phyloP scores from a whole-genome alignment of 31 red algal genomes.

The Bonnemaisonia californica region DNA sequence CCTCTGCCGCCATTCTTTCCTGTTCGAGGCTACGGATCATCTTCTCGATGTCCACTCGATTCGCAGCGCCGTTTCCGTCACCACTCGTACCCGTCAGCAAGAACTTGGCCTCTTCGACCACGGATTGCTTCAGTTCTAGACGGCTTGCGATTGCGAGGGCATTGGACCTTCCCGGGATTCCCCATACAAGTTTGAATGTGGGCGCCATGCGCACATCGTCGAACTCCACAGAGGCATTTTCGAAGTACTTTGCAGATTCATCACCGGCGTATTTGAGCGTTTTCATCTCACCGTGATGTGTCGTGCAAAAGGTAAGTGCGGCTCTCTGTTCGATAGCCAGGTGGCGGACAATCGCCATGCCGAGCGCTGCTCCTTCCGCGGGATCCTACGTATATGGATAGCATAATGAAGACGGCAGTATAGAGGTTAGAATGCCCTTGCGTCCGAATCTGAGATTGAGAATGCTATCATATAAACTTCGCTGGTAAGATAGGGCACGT shows the following conservation, averaged over 20 bases:
- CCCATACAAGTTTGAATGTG: slow-evolving; percentile 90
- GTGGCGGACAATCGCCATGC: slow-evolving; percentile 79
- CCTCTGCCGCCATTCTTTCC: slow-evolving; percentile 45
- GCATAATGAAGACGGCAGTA: slow-evolving; percentile 4
- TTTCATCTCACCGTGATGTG: slow-evolving; percentile 95
- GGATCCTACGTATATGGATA: slow-evolving; percentile 59
- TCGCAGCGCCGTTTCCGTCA: slow-evolving; percentile 15
- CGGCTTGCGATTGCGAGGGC: slow-evolving; percentile 83
- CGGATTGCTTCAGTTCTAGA: slow-evolving; percentile 49
- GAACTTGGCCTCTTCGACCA: slow-evolving; percentile 64
- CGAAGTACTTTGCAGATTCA: slow-evolving; percentile 54
- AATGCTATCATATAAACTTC: not conserved
- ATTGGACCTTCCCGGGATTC: slow-evolving; percentile 86
- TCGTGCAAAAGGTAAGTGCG: slow-evolving; percentile 85
- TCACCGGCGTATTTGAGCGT: slow-evolving; percentile 74
- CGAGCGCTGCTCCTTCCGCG: slow-evolving; percentile 85
- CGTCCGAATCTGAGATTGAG: no score
- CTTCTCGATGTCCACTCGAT: slow-evolving; percentile 53
- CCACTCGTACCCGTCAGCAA: slow-evolving; percentile 40
- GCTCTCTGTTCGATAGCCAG: slow-evolving; percentile 62
- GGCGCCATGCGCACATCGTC: slow-evolving; percentile 79
- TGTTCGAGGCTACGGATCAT: slow-evolving; percentile 70
- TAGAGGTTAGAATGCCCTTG: not conserved
- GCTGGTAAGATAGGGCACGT: not conserved
- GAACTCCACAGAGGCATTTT: slow-evolving; percentile 95